Base-by-base conservation (phyloP, 192 early-diverging fungal species). In the Diversispora epigaea region DNA sequence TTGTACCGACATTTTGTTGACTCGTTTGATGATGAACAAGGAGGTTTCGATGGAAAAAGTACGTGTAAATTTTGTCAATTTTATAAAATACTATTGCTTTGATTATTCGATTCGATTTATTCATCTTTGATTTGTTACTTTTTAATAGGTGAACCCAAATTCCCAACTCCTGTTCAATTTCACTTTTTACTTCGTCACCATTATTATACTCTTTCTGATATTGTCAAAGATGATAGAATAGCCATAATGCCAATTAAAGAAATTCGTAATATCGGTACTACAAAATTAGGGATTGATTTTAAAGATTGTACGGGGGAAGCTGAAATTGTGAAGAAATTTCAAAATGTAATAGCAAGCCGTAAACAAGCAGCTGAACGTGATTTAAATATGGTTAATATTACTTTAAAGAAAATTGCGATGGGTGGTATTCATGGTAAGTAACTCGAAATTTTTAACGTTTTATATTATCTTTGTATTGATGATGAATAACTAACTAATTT, bases 131-230 rank as follows among this genome's bases (percentile, higher is more conserved):
- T n/a, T n/a, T n/a, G n/a, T n/a, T n/a, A n/a, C n/a, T n/a, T n/a
- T n/a, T n/a, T n/a, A n/a, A n/a, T 41, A 75, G 73, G 61, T 50
- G 86, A 86, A 15, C 89, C 89, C 2, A 90, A 90, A 73, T 90
- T 90, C 68, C 86, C 88, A 19, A 86, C 85, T 0, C 87, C 89
- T 17, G 86, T 84, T 9, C 74, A 83, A 60, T 68, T 90, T 25
- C 52, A 84, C 19, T 90, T 89, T 73, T 68, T 90, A 14, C 67
- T 89, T 43, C 76, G 79, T n/a, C 85, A 83, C 57, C 61, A 82
- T 70, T 72, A 63, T 32, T 83, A 81, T 52, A 65, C 70, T 8
- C 43, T 61, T 6, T 49, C 71, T 9, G 50, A 63, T 54, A 71
- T 65, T 68, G 47, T 8, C 1, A 54, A 22, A 32, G 63, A 77